Evolutionary conservation across 1,284 basidiomycete genomes (phyloP).

Genomic region (Peniophora sp.): DNA sequence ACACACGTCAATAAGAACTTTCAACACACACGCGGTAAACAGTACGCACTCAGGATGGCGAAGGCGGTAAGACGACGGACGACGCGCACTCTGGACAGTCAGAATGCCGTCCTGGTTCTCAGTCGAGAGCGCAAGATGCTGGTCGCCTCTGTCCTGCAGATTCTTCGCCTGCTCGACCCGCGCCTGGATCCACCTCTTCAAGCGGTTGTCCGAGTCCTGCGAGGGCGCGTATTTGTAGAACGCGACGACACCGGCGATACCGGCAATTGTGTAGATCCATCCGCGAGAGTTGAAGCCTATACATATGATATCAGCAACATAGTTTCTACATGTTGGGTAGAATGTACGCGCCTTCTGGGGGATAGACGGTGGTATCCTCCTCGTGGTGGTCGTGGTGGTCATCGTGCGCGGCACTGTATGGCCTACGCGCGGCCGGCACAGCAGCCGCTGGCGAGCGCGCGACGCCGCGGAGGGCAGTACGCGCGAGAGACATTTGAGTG

Average conservation of each 20-base stretch:
- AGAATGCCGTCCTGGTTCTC: conserved; percentile 35
- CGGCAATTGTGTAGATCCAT: conserved; percentile 52
- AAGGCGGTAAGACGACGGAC: conserved; percentile 48
- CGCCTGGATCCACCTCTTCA: conserved; percentile 56
- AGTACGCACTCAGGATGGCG: conserved; percentile 61
- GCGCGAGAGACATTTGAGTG: conserved; percentile 31
- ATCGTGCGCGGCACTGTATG: conserved; percentile 27
- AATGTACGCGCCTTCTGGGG: conserved; percentile 45
- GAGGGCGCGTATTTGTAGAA: conserved; percentile 63
- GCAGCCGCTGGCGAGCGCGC: conserved; percentile 18
- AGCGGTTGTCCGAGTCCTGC: conserved; percentile 45
- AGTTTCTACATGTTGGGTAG: not conserved
- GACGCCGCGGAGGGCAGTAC: conserved; percentile 21
- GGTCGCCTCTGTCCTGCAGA: conserved; percentile 46
- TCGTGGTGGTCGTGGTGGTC: conserved; percentile 27
- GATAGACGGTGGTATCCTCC: conserved; percentile 38
- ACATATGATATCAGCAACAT: not conserved
- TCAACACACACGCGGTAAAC: not conserved
- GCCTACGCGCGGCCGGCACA: conserved; percentile 25
- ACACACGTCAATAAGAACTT: not conserved
- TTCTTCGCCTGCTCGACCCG: conserved; percentile 40
- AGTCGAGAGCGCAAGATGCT: conserved; percentile 45
- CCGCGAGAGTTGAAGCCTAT: conserved; percentile 50
- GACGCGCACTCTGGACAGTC: conserved; percentile 41
- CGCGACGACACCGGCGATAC: conserved; percentile 36